phyloP scores from a whole-genome alignment of 2,329 filamentous ascomycete genomes.

The Scedosporium boydii region DNA sequence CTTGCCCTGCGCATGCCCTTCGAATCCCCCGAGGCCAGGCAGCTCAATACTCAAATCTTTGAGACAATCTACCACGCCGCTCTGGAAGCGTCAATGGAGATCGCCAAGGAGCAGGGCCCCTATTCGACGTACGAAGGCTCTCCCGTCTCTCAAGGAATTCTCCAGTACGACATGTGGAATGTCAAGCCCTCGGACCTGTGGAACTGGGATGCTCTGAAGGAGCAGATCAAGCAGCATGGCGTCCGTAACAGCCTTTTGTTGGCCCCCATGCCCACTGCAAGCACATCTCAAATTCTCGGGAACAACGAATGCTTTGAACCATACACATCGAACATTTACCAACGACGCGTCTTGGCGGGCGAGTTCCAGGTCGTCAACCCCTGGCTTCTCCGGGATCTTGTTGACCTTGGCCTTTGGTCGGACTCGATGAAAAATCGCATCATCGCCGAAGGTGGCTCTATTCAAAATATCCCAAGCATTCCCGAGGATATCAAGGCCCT shows the following conservation, averaged over 20 bases:
- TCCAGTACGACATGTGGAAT: slow-evolving; percentile 99
- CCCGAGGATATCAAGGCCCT: slow-evolving; percentile 90
- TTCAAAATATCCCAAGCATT: slow-evolving; percentile 96
- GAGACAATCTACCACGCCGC: slow-evolving; percentile 98
- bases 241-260: slow-evolving; percentile 92
- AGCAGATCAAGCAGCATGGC: slow-evolving; percentile 84
- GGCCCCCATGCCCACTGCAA: slow-evolving; percentile 96
- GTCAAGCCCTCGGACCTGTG: slow-evolving; percentile 88
- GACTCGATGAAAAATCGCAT: slow-evolving; percentile 99
- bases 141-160: slow-evolving; percentile 86
- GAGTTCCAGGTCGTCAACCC: slow-evolving; percentile 99
- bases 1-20: slow-evolving; percentile 93
- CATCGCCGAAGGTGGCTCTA: slow-evolving; percentile 90
- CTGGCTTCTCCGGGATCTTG: slow-evolving; percentile 95
- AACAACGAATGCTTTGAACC: slow-evolving; percentile 99
- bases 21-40: slow-evolving; percentile 85
- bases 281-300: slow-evolving; percentile 93
- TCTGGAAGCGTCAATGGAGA: slow-evolving; percentile 76
- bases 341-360: slow-evolving; percentile 90
- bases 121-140: slow-evolving; percentile 91
- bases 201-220: slow-evolving; percentile 89
- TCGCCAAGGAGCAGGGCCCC: slow-evolving; percentile 73
- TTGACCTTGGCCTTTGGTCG: slow-evolving; percentile 96
- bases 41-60: slow-evolving; percentile 97
- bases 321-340: slow-evolving; percentile 99